Percentiles rank a stretch among this genome's conserved stretches.
Evolutionary conservation across 768 basidiomycete species (phyloP).

Genomic region (Boletus coccyginus): DNA sequence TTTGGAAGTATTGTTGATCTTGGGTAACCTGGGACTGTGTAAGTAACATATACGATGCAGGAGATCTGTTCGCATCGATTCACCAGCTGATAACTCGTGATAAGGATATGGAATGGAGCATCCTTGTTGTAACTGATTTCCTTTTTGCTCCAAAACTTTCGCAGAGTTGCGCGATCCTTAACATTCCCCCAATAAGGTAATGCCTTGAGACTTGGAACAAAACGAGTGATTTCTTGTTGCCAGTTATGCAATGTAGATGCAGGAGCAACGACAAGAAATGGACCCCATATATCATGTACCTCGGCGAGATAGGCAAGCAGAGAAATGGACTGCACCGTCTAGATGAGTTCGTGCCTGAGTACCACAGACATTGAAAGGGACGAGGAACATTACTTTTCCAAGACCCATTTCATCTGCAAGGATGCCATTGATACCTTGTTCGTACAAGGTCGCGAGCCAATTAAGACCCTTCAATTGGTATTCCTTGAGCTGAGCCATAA

Average conservation of each 20-base stretch:
- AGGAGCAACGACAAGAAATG: constrained; percentile 96
- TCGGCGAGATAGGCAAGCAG: constrained; percentile 94
- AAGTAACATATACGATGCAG: not conserved
- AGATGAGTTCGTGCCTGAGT: not conserved
- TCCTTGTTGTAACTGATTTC: constrained; percentile 94
- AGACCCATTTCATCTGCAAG: constrained; percentile 99
- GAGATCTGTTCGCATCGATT: constrained; percentile 22
- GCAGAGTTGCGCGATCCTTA: constrained; percentile 89
- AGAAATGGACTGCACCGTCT: constrained; percentile 98
- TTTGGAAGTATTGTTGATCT: constrained; percentile 97
- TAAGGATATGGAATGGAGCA: constrained; percentile 93
- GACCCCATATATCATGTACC: constrained; percentile 98
- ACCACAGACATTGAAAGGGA: not conserved
- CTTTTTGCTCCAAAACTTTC: constrained; percentile 98
- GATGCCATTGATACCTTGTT: constrained; percentile 99
- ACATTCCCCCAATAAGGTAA: constrained; percentile 98
- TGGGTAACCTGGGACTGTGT: constrained; percentile 67
- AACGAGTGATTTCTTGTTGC: constrained; percentile 97
- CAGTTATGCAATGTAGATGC: constrained; percentile 98
- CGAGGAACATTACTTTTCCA: constrained; percentile 58
- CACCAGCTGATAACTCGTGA: constrained; percentile 95
- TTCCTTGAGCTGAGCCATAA: constrained; percentile 96
- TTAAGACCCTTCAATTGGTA: constrained; percentile 98
- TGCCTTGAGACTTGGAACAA: constrained; percentile 91
- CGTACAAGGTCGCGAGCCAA: constrained; percentile 96